A percentile compares a stretch with the other conserved stretches of the same genome.
phyloP scores from a whole-genome alignment of 176 grass and related monocot species.

The Musa itinerans region DNA sequence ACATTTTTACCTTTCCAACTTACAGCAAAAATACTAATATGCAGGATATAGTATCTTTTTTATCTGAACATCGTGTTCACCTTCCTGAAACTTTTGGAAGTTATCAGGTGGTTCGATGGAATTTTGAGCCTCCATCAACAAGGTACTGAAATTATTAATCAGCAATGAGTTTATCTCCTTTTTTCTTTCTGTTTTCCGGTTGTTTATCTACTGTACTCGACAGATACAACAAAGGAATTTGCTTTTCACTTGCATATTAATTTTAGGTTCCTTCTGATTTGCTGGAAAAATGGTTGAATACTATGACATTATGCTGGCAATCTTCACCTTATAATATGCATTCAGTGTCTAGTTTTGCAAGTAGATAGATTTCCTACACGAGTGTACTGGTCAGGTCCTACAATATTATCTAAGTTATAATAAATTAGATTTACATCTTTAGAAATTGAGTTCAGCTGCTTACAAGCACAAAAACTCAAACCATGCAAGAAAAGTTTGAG shows the following conservation, averaged over 20 bases:
- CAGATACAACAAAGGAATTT: not conserved
- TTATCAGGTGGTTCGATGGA: slow-evolving; percentile 90
- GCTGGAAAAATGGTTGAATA: not conserved
- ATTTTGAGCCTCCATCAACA: slow-evolving; percentile 63
- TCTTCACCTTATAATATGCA: too few species aligned
- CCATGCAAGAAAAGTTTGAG: too few species aligned
- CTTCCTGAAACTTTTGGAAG: slow-evolving; percentile 90
- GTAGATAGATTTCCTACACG: too few species aligned
- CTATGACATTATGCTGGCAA: too few species aligned
- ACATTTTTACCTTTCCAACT: slow-evolving; percentile 7
- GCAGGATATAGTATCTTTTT: slow-evolving; percentile 75
- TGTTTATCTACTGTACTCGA: not conserved
- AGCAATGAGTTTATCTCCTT: not conserved
- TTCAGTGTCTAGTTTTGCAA: too few species aligned
- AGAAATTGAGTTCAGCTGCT: too few species aligned
- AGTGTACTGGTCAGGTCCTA: too few species aligned
- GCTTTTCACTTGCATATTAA: not conserved
- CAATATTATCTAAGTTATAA: too few species aligned
- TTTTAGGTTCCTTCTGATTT: not conserved
- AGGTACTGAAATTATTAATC: slow-evolving; percentile 38
- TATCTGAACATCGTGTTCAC: slow-evolving; percentile 70
- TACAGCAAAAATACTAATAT: slow-evolving; percentile 6
- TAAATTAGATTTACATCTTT: too few species aligned
- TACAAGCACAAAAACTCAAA: too few species aligned
- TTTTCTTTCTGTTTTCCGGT: not conserved